Percentiles rank a stretch among this genome's conserved stretches.
phyloP scores from a whole-genome alignment of 768 basidiomycete species.

The Mycena indigotica region DNA sequence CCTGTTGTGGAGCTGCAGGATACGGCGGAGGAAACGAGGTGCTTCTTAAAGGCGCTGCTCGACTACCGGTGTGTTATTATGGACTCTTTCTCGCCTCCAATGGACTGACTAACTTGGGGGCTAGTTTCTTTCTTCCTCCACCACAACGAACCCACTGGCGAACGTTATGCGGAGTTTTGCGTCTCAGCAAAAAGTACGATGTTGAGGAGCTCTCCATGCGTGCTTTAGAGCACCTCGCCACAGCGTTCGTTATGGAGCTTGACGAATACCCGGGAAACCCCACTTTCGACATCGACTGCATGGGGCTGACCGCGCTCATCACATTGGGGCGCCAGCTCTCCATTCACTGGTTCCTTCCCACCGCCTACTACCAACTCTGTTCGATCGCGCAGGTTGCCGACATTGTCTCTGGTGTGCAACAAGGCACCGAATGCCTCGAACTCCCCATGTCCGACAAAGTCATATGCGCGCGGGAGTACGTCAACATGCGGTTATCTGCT shows the following conservation, averaged over 20 bases:
- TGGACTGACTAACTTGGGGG: neutral
- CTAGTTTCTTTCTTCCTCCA: conserved; percentile 4
- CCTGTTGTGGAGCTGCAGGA: conserved; percentile 20
- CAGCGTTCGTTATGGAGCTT: neutral
- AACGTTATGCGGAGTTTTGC: conserved; percentile 1
- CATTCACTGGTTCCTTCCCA: conserved; percentile 11
- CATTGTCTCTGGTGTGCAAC: neutral
- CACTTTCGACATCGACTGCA: neutral
- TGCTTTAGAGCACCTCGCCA: conserved; percentile 7
- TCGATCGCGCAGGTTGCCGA: neutral
- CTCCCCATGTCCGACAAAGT: conserved; percentile 6
- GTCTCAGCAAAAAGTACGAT: conserved; percentile 16
- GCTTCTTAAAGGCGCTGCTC: conserved; percentile 12
- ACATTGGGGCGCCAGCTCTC: conserved; percentile 5
- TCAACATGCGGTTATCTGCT: neutral
- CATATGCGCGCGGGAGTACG: neutral
- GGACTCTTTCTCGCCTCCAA: neutral
- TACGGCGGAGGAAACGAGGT: neutral
- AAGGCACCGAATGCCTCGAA: neutral
- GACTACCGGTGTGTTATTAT: conserved; percentile 9
- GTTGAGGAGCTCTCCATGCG: conserved; percentile 5
- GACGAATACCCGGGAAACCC: neutral
- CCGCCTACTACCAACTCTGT: conserved; percentile 2
- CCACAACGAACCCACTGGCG: neutral
- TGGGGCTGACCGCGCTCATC: neutral